Evolutionary conservation across 2,329 filamentous ascomycete genomes (phyloP), one percentile per base, ranked within the genome.

Genomic region (Colletotrichum karsti): DNA sequence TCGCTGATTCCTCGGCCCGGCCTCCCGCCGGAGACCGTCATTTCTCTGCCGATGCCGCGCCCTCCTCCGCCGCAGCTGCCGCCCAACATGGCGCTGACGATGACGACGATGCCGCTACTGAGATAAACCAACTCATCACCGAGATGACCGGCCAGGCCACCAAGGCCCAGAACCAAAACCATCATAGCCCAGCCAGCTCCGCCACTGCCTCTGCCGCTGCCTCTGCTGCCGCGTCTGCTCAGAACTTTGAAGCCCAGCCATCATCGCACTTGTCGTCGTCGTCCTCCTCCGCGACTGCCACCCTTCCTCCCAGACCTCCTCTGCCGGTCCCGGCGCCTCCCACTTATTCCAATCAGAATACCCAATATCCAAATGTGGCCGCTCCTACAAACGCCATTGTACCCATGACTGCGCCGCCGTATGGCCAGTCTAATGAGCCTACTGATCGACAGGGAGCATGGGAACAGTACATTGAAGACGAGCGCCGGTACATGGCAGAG

Each of bases 401-500:
- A 35, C 54, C 65, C n/a, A 70, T 79, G 71, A 79, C 72, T 73
- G 71, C 74, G 51, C 72, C 75, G 70, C 70, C 77, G 63, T 77
- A 77, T 68, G 72, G 79, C 71, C 72, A 73, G 71, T 66, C 71
- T 63, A 74, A 78, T 71, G 86, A 78, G 63, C 71, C 73, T 44
- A 37, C 48, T 70, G 79, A 91, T 64, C 85, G 88, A 61, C 90
- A 93, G 75, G 87, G 87, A 73, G 84, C 86, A 54, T 95, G 93
- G 81, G 92, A 94, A 64, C 84, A 87, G 12, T 95, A 95, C 75
- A 81, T 93, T 63, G 84, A 87, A 42, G 90, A 94, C 72, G 93
- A 95, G 79, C 87, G 91, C 69, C 87, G 87, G 71, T 93, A 93
- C 77, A 92, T 94, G 73, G 88, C 89, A 0, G 92, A 95, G 74